Base-by-base conservation (phyloP, 2,329 filamentous ascomycete genomes). In the Zymoseptoria brevis region DNA sequence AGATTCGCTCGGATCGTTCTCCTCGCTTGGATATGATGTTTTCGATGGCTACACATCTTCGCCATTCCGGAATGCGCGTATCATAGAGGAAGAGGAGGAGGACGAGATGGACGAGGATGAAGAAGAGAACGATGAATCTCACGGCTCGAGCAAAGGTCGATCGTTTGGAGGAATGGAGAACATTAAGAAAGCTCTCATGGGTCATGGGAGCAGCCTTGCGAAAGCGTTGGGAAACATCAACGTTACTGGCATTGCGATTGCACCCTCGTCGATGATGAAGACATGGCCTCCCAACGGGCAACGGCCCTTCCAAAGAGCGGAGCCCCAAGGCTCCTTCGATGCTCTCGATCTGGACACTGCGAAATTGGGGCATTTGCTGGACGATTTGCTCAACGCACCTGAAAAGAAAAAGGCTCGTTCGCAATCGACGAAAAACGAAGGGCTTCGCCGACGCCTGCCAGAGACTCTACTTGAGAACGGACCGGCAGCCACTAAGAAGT, bases 21-120 rank as follows among this genome's bases (percentile, higher is more conserved):
- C 57, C 5, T 68, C 66, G 19, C 60, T 74, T 16, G 80, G 80
- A 1, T 85, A 84, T 63, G 82, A 85, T 57, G 79, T 82, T 13
- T 81, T 82, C 57, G 70, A 73, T 45, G 69, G 72, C 61, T 74
- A 63, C 63, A 71, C 67, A 58, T 66, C 63, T 69, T 49, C 58
- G 71, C 13, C 62, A 58, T 41, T 63, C 61, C 56, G 65, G 26
- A 26, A 49, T 19, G 66, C 11, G 35, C 54, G 60, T 19, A 35
- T 30, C 19, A 30, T 49, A 3, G 58, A 63, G 50, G 57, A 64
- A 9, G 57, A 63, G 13, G 71, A 75, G 55, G 73, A 75, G 4
- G 78, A 80, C 49, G 75, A 77, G 1, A 74, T 80, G 11, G 73
- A 76, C 19, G 74, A 75, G n/a, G 71, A 75, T 11, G 71, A 70